phyloP scores from a whole-genome alignment of 805 yeast species.

The Spathaspora arborariae region DNA sequence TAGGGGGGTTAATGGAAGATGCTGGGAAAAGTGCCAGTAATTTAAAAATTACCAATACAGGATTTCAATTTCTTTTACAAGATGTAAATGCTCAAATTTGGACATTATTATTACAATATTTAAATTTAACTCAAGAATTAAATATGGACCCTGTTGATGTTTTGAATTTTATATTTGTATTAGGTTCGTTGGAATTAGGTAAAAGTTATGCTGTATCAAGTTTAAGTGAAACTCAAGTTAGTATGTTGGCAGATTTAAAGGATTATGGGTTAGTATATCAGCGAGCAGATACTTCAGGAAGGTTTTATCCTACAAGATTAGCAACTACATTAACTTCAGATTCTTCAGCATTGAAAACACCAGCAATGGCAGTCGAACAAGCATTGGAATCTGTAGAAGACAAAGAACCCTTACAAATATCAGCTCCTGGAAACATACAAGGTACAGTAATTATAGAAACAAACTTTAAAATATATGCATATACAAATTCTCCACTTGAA shows the following conservation, averaged over 20 bases:
- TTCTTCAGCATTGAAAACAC: conserved; percentile 63
- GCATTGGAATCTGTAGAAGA: conserved; percentile 38
- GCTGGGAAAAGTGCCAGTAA: conserved; percentile 26
- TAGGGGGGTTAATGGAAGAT: conserved; percentile 86
- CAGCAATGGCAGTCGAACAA: conserved; percentile 72
- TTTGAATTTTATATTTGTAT: conserved; percentile 84
- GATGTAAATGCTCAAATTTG: conserved; percentile 93
- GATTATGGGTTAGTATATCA: conserved; percentile 88
- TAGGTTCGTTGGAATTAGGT: conserved; percentile 90
- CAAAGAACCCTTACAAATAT: conserved; percentile 12
- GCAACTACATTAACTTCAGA: conserved; percentile 91
- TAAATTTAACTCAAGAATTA: conserved; percentile 76
- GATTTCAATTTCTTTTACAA: conserved; percentile 91
- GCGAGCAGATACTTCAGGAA: conserved; percentile 47
- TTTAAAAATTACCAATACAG: conserved; percentile 78
- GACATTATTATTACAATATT: conserved; percentile 84
- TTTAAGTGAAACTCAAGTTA: conserved; percentile 73
- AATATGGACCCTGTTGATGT: conserved; percentile 97
- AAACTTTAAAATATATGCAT: conserved; percentile 88
- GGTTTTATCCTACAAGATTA: conserved; percentile 86
- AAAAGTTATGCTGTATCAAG: conserved; percentile 72
- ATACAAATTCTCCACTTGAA: conserved; percentile 90
- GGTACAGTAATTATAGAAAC: conserved; percentile 91
- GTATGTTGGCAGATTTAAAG: conserved; percentile 82
- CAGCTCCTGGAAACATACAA: conserved; percentile 40